phyloP scores from a whole-genome alignment of 768 basidiomycete genomes.

The Clitopilus hobsonii region DNA sequence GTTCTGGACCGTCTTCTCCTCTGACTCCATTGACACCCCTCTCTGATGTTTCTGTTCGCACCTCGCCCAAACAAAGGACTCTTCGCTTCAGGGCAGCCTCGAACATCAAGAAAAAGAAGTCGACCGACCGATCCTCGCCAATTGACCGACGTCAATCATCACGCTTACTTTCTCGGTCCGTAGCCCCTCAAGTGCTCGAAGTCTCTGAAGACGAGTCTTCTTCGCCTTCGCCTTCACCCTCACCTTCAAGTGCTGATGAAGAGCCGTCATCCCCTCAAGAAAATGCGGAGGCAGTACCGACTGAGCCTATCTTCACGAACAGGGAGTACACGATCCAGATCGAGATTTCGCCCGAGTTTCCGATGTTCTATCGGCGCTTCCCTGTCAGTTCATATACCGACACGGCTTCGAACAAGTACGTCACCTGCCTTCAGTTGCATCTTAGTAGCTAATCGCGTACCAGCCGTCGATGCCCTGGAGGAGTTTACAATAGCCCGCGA shows the following conservation, averaged over 20 bases:
- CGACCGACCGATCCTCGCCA: too few species aligned
- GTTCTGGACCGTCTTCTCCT: conserved; percentile 2
- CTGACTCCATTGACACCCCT: conserved; percentile 10
- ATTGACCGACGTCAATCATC: not conserved
- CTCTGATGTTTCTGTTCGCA: not conserved
- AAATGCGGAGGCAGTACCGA: not conserved
- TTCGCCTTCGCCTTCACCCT: too few species aligned
- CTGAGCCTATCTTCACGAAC: not conserved
- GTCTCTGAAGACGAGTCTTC: not conserved
- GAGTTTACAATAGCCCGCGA: conserved; percentile 57
- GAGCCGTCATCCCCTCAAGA: not conserved
- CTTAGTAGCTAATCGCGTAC: conserved; percentile 8
- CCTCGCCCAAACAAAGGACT: too few species aligned
- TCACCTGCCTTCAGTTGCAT: conserved; percentile 2
- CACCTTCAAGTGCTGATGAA: not conserved
- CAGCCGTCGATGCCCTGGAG: conserved; percentile 35
- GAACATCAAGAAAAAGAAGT: not conserved
- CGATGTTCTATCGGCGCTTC: conserved; percentile 68
- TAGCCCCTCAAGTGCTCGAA: too few species aligned
- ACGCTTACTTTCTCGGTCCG: not conserved
- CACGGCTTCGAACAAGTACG: conserved; percentile 33
- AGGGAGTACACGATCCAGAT: not conserved
- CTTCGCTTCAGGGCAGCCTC: not conserved
- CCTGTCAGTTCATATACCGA: conserved; percentile 54
- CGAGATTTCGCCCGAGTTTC: conserved; percentile 42